Evolutionary conservation across 352 stramenopile species (phyloP), one percentile per base, ranked within the genome.

Genomic region (Peronospora belbahrii): DNA sequence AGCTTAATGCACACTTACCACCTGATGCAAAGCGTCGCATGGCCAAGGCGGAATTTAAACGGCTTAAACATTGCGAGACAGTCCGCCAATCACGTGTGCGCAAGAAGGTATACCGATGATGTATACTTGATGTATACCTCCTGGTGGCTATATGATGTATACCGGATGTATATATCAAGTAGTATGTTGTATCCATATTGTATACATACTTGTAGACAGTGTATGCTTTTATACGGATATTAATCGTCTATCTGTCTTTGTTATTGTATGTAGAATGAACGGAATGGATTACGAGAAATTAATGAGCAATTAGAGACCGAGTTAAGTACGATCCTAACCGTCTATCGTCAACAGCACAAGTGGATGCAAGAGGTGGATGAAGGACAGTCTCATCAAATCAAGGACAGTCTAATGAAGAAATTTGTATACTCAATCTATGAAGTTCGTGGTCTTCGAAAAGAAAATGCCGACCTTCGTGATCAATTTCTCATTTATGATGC

Each of bases 371-470:
- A n/a, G n/a, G n/a, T n/a, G 28, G 75, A 83, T 30, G 71, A 88
- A 47, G 75, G 85, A 44, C 40, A 54, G 23, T 65, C 42, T n/a
- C n/a, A n/a, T n/a, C n/a, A n/a, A 6, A 36, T 61, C 34, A 59
- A 59, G 4, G 76, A 85, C 44, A 62, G 79, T 19, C 48, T 74
- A 13, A 66, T 83, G 34, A 82, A 85, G 53, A 65, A 63, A 14
- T 88, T 88, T 44, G 69, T 80, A 24, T 67, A 83, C 43, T 85
- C 74, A 25, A 85, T 88, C 52, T 81, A 81, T 52, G 74, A 88
- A 42, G 74, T 86, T 42, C 74, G 74, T 10, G 63, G 42, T 0
- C 53, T 88, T 19, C 59, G 74, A 6, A 36, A 42, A 8, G 67
- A 85, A 48, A 64, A 45, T 19, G 38, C 59, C 2, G 70, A 79